Percentiles rank a stretch among this genome's conserved stretches.
phyloP scores from a whole-genome alignment of 192 early-diverging fungal species.

The Coemansia sp. region DNA sequence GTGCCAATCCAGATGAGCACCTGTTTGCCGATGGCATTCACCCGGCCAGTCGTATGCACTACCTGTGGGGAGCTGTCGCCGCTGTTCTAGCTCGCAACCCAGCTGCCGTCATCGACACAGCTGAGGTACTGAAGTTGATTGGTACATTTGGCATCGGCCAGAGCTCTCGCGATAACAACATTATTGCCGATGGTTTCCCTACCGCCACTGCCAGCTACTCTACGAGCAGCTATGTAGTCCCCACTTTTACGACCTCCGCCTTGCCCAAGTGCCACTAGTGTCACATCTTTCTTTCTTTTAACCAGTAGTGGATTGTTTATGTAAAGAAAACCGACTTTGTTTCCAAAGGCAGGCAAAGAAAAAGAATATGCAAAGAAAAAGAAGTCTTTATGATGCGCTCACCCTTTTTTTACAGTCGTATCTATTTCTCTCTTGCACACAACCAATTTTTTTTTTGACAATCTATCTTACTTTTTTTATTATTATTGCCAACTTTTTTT shows the following conservation, averaged over 20 bases:
- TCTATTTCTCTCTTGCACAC: neutral
- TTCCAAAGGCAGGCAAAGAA: neutral
- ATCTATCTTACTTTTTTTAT: neutral
- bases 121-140: constrained; percentile 19
- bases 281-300: neutral
- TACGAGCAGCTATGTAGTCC: constrained; percentile 5
- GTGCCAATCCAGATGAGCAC: constrained; percentile 47
- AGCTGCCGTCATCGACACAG: constrained; percentile 19
- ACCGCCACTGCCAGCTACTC: constrained; percentile 17
- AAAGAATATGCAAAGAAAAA: neutral
- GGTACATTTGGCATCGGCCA: constrained; percentile 22
- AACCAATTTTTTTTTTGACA: neutral
- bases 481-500: neutral
- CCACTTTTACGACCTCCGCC: neutral
- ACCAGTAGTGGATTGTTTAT: neutral
- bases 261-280: constrained; percentile 11
- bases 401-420: neutral
- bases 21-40: constrained; percentile 50
- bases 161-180: constrained; percentile 42
- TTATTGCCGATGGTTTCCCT: constrained; percentile 25
- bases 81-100: constrained; percentile 38
- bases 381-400: too few relatives aligned
- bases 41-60: constrained; percentile 53
- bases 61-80: constrained; percentile 45
- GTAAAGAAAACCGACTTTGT: too few relatives aligned